Base-by-base conservation (phyloP, 2,329 filamentous ascomycete genomes). In the Cytospora mali region DNA sequence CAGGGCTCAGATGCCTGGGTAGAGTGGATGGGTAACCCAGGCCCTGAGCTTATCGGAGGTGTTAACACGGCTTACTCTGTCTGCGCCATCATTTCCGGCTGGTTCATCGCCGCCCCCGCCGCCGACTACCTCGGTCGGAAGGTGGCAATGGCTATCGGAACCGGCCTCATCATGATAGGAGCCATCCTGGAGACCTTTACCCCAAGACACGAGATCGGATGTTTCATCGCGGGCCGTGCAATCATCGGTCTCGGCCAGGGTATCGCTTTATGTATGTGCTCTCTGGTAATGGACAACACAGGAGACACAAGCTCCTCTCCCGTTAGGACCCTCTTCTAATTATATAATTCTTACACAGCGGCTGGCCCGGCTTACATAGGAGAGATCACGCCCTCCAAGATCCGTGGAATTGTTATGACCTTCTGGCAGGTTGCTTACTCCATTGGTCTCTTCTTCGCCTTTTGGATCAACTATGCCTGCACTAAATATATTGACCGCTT, bases 61-160 rank as follows among this genome's bases (percentile, higher is more conserved):
- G 74, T 91, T 70, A 91, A 90, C 69, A 90, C 88, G 2, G 82
- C 86, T 13, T 90, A 91, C 72, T 89, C 86, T 1, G 87, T 91
- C 53, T 88, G 88, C 63, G 88, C 87, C 58, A 89, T 91, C 55
- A 80, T 90, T 27, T 83, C 85, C 49, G 88, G 88, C 57, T 90
- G 88, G 77, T 90, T 90, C 79, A 71, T 90, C n/a, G 87, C 84
- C 62, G 88, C 88, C 1, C 88, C 88, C 1, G 73, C 82, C 29
- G 85, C 87, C 56, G 87, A 89, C 69, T 84, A 75, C 64, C 76
- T 84, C 56, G 88, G 88, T 50, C 84, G 88, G 68, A 83, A 87
- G 68, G 74, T 83, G 61, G 88, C 86, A 62, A 91, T 91, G 86
- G 84, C 76, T 23, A 72, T 81, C 62, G 88, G 89, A 29, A 88